phyloP scores from a whole-genome alignment of 768 basidiomycete genomes.

The Trametes meyenii region DNA sequence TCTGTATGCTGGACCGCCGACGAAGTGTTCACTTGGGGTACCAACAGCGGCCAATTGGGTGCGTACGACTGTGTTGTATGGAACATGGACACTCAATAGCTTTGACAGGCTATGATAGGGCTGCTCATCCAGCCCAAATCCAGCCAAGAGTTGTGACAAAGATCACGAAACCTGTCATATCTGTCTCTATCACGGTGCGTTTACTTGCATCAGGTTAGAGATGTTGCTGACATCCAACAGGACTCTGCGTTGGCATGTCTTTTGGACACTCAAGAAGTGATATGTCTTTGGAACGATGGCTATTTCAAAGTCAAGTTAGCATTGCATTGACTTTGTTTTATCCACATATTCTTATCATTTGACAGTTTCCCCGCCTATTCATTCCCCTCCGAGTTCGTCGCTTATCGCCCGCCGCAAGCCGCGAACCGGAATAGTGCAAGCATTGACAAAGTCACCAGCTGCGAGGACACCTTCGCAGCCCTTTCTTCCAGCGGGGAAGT shows the following conservation, averaged over 20 bases:
- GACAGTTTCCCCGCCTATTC: slow-evolving; percentile 77
- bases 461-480: slow-evolving; percentile 81
- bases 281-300: slow-evolving; percentile 79
- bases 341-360: background rate
- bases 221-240: slow-evolving; percentile 39
- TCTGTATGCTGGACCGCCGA: slow-evolving; percentile 85
- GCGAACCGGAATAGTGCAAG: slow-evolving; percentile 64
- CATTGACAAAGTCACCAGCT: slow-evolving; percentile 79
- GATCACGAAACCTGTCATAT: slow-evolving; percentile 67
- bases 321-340: background rate
- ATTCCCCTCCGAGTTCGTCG: slow-evolving; percentile 74
- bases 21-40: slow-evolving; percentile 88
- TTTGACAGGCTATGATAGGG: slow-evolving; percentile 71
- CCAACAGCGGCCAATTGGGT: slow-evolving; percentile 92
- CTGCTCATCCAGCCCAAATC: slow-evolving; percentile 72
- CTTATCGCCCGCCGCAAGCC: slow-evolving; percentile 83
- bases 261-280: slow-evolving; percentile 75
- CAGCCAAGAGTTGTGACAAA: slow-evolving; percentile 81
- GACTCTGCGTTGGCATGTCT: slow-evolving; percentile 86
- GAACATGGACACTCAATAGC: background rate
- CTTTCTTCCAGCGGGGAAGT: slow-evolving; percentile 88
- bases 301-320: slow-evolving; percentile 74
- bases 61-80: slow-evolving; percentile 11
- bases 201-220: background rate
- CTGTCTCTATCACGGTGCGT: slow-evolving; percentile 70